Conservation (phyloP, 2,329 filamentous ascomycete species). For the Fusarium continuum region DNA sequence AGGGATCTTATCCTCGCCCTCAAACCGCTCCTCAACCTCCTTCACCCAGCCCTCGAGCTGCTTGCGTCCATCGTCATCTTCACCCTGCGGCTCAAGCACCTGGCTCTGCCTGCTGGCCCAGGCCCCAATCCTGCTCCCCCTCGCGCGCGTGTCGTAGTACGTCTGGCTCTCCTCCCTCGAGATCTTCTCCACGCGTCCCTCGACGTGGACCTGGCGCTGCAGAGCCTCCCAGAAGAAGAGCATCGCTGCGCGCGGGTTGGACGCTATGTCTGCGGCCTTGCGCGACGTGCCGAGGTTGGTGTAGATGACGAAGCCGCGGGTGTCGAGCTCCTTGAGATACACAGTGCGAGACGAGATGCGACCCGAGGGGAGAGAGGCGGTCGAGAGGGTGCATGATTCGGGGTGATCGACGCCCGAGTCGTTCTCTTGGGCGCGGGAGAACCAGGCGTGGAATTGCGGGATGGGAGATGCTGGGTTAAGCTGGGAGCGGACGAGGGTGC, state of each 20-base stretch:
- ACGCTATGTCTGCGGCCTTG: constrained; percentile 72
- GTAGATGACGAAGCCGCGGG: constrained; percentile 87
- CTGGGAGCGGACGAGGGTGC: constrained; percentile 67
- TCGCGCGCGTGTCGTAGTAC: constrained; percentile 74
- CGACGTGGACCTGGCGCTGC: constrained; percentile 90
- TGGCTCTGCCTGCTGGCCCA: constrained; percentile 93
- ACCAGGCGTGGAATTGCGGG: constrained; percentile 90
- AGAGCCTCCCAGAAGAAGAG: constrained; percentile 91
- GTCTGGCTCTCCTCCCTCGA: constrained; percentile 74
- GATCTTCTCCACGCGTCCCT: constrained; percentile 77
- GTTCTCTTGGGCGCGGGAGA: constrained; percentile 71
- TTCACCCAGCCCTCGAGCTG: constrained; percentile 80
- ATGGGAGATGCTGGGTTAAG: constrained; percentile 73
- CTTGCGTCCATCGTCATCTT: constrained; percentile 72
- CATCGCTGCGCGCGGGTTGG: constrained; percentile 81
- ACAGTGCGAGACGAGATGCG: constrained; percentile 86
- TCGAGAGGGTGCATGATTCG: constrained; percentile 89
- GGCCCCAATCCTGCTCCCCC: constrained; percentile 86
- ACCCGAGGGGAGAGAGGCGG: constrained; percentile 83
- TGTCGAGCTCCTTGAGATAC: constrained; percentile 94
- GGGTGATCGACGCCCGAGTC: constrained; percentile 72
- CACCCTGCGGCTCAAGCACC: constrained; percentile 65
- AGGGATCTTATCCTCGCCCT: constrained; percentile 80
- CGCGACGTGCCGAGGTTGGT: constrained; percentile 86
- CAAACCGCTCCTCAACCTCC: constrained; percentile 80